Evolutionary conservation across 1,284 basidiomycete species (phyloP).

Genomic region (Laetiporus sulphureus): DNA sequence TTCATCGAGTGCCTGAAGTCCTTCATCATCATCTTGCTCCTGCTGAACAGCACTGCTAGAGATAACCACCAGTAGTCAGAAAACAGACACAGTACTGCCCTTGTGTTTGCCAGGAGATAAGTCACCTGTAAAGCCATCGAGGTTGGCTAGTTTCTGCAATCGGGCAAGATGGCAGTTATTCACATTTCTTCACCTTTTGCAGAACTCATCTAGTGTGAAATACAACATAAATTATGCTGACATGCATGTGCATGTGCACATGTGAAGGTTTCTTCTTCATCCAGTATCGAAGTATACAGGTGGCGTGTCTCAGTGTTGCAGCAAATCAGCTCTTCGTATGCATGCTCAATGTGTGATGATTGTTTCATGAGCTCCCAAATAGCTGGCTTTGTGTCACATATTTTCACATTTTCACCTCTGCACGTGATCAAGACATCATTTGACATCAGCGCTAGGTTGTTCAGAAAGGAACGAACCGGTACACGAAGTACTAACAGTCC

Average conservation of each 20-base stretch:
- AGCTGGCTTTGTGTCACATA: slow-evolving; percentile 16
- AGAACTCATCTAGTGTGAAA: slow-evolving; percentile 6
- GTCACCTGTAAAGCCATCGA: slow-evolving; percentile 7
- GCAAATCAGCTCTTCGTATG: slow-evolving; percentile 26
- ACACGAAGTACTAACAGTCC: too few relatives aligned
- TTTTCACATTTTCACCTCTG: too few relatives aligned
- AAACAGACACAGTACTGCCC: neutral
- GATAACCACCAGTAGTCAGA: too few relatives aligned
- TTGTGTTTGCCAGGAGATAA: neutral
- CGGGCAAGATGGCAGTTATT: slow-evolving; percentile 8
- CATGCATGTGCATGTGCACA: neutral
- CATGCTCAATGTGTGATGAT: slow-evolving; percentile 23
- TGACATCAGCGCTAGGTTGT: too few relatives aligned
- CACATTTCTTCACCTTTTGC: slow-evolving; percentile 1
- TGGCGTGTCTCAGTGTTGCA: slow-evolving; percentile 26
- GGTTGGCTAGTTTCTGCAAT: slow-evolving; percentile 6
- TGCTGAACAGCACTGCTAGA: too few relatives aligned
- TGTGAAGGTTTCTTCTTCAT: slow-evolving; percentile 17
- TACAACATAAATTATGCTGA: neutral
- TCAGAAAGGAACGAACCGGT: too few relatives aligned
- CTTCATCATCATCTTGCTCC: too few relatives aligned
- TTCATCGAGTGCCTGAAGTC: too few relatives aligned
- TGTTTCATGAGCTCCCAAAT: slow-evolving; percentile 21
- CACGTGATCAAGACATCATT: too few relatives aligned
- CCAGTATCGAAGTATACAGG: slow-evolving; percentile 20